Evolutionary conservation across 768 basidiomycete species (phyloP).

Genomic region (Suillus tomentosus): DNA sequence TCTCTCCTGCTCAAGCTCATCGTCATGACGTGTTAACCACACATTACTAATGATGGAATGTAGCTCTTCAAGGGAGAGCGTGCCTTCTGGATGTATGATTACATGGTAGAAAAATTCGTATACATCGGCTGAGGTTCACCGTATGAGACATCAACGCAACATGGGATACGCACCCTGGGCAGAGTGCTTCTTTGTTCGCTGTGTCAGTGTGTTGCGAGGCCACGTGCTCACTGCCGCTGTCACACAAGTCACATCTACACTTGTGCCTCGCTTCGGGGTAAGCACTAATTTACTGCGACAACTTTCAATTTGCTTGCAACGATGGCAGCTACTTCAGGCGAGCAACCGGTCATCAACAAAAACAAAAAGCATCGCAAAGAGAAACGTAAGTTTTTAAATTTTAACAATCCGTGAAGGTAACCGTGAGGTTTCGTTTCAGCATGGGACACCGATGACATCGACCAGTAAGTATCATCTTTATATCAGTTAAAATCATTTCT

Average conservation of each 20-base stretch:
- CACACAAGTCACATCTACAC: too few species aligned
- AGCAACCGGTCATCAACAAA: slow-evolving; percentile 59
- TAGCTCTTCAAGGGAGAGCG: slow-evolving; percentile 62
- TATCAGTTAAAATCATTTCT: slow-evolving; percentile 11
- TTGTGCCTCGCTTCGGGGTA: too few species aligned
- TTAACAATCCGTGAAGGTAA: slow-evolving; percentile 8
- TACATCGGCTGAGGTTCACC: slow-evolving; percentile 51
- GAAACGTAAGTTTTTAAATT: slow-evolving; percentile 67
- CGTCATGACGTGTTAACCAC: slow-evolving; percentile 60
- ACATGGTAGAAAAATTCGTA: slow-evolving; percentile 71
- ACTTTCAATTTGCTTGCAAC: neutral
- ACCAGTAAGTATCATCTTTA: slow-evolving; percentile 72
- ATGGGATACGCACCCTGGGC: too few species aligned
- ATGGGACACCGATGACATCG: slow-evolving; percentile 99
- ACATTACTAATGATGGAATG: slow-evolving; percentile 54
- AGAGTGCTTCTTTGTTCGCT: too few species aligned
- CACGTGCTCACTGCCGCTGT: too few species aligned
- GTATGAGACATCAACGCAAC: slow-evolving; percentile 9
- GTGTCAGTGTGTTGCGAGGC: neutral
- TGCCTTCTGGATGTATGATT: slow-evolving; percentile 58
- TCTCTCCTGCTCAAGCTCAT: slow-evolving; percentile 62
- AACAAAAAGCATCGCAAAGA: slow-evolving; percentile 92
- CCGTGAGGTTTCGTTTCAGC: slow-evolving; percentile 48
- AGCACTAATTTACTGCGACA: neutral
- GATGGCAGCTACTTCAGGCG: slow-evolving; percentile 34